phyloP scores from a whole-genome alignment of 768 basidiomycete species.

The Pleurotus salmoneostramineus region DNA sequence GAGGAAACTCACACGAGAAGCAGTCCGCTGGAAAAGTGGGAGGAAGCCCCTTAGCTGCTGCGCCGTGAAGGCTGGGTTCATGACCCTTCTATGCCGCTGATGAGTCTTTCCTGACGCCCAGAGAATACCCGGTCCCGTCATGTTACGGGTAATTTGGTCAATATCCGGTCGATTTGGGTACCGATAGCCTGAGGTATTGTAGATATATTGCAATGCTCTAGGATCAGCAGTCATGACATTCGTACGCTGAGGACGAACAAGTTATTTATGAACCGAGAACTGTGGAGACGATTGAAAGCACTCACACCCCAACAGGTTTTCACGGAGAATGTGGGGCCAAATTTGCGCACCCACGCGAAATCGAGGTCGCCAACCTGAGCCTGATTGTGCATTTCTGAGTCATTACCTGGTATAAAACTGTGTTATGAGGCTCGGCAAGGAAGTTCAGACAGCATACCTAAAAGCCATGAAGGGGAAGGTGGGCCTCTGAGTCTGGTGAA shows the following conservation, averaged over 20 bases:
- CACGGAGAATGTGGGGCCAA: constrained; percentile 19
- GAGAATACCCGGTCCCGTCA: constrained; percentile 20
- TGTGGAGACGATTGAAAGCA: neutral
- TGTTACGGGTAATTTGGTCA: constrained; percentile 13
- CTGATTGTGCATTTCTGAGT: constrained; percentile 15
- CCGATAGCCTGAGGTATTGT: constrained; percentile 25
- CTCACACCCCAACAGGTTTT: constrained; percentile 4
- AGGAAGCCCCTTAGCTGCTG: constrained; percentile 14
- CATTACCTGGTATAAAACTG: constrained; percentile 14
- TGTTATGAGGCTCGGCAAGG: neutral
- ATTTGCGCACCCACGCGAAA: constrained; percentile 21
- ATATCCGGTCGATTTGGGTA: constrained; percentile 21
- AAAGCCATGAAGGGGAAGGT: neutral
- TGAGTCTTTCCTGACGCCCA: constrained; percentile 20
- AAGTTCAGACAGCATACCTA: neutral
- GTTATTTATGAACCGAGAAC: neutral
- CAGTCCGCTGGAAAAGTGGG: constrained; percentile 22
- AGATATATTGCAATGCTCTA: constrained; percentile 26
- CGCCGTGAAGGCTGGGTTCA: constrained; percentile 21
- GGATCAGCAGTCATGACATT: constrained; percentile 27
- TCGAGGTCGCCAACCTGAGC: constrained; percentile 24
- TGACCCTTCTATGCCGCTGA: constrained; percentile 24
- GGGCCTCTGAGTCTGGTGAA: neutral
- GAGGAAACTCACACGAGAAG: constrained; percentile 18
- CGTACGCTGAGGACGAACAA: constrained; percentile 16